Conservation (phyloP, 352 stramenopile genomes). For the Pythium aristosporum region DNA sequence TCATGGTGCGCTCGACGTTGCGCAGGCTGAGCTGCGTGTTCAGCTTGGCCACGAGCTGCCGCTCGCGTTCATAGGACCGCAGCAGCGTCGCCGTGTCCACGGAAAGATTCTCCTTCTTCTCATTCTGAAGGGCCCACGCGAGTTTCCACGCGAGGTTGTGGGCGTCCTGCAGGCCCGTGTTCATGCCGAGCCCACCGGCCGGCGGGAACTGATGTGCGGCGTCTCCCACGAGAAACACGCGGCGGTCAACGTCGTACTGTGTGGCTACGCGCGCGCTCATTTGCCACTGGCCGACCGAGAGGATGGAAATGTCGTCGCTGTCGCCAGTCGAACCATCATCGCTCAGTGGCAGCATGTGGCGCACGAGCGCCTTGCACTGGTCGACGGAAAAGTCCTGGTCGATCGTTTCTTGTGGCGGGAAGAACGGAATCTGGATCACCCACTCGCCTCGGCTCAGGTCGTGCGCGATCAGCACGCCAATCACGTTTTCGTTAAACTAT, state of each 20-base stretch:
- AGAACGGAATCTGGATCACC: slow-evolving; percentile 93
- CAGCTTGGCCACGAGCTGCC: slow-evolving; percentile 66
- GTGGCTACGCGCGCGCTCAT: slow-evolving; percentile 93
- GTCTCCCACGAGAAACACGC: slow-evolving; percentile 90
- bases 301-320: slow-evolving; percentile 66
- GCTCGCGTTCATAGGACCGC: slow-evolving; percentile 78
- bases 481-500: slow-evolving; percentile 81
- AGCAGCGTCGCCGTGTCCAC: slow-evolving; percentile 43
- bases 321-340: background rate
- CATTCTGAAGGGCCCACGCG: slow-evolving; percentile 48
- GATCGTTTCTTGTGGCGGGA: slow-evolving; percentile 82
- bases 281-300: slow-evolving; percentile 89
- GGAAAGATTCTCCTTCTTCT: slow-evolving; percentile 5
- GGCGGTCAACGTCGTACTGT: slow-evolving; percentile 66
- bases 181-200: slow-evolving; percentile 92
- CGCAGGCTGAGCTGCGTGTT: slow-evolving; percentile 83
- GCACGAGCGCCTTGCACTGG: slow-evolving; percentile 59
- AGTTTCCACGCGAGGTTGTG: slow-evolving; percentile 94
- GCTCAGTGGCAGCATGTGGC: slow-evolving; percentile 42
- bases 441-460: slow-evolving; percentile 87
- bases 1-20: slow-evolving; percentile 87
- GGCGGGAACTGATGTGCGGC: slow-evolving; percentile 92
- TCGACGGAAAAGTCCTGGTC: slow-evolving; percentile 54
- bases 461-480: slow-evolving; percentile 93
- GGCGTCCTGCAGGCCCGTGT: slow-evolving; percentile 90